Base-by-base conservation (phyloP, 2,329 filamentous ascomycete genomes). In the Ophiostoma piceae region DNA sequence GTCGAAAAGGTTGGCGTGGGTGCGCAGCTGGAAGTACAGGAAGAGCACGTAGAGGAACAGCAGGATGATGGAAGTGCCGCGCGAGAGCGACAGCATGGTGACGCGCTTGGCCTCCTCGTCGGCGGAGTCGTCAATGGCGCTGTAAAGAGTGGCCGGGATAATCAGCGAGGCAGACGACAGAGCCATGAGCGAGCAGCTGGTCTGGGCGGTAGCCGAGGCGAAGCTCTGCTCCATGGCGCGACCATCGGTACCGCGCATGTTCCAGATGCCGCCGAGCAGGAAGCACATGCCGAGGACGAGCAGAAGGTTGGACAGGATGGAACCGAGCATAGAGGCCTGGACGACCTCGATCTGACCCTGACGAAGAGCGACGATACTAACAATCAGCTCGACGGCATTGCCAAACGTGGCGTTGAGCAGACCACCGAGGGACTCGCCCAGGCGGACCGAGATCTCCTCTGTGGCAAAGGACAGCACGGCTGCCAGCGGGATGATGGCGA, bases 271-370 rank as follows among this genome's bases (percentile, higher is more conserved):
- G 69, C 91, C 91, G 69, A 91, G 85, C 74, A 93, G 82, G 81
- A 96, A 97, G 77, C 90, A 95, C 88, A 94, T 96, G 70, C 92
- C 94, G 82, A 97, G 82, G 66, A 97, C 92, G 16, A 97, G 86
- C 2, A 97, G 85, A 71, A 97, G 79, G 77, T 97, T 97, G 60
- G 93, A 96, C 29, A 97, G 83, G 78, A 97, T 96, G 78, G 90
- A 94, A 68, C 94, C 94, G 72, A 97, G 92, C 57, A 98, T 84
- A 0, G 94, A 97, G 0, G 94, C 95, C 79, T 97, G 92, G 5
- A 97, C 93, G 71, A 98, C 96, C 51, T 90, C 81, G 37, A 96
- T 96, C 80, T 98, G 91, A 73, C 88, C 88, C 75, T 95, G 88
- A 74, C 84, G 87, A 65, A 99, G 85, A 22, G 95, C 95, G 73